phyloP scores from a whole-genome alignment of 1,139 yeast species.

The Kurtzmaniella quercitrusa region DNA sequence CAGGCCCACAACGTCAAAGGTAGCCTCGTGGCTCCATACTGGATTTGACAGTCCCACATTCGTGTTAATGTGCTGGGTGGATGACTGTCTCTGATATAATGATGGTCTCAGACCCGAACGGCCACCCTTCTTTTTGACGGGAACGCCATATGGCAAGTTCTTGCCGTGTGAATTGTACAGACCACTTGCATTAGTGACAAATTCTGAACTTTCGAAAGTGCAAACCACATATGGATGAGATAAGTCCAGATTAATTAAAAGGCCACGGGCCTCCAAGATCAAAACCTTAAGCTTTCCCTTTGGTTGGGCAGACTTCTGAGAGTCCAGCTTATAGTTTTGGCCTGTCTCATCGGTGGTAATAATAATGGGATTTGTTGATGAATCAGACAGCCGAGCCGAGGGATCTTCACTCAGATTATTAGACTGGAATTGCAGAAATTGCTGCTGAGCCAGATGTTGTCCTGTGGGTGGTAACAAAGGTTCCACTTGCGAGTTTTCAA shows the following conservation, averaged over 20 bases:
- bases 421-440: constrained; percentile 5
- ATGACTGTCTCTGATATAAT: constrained; percentile 60
- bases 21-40: constrained; percentile 86
- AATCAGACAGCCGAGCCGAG: constrained; percentile 3
- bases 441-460: constrained; percentile 11
- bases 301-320: constrained; percentile 43
- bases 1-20: constrained; percentile 84
- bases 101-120: constrained; percentile 32
- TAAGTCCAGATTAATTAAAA: constrained; percentile 48
- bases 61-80: constrained; percentile 50
- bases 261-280: constrained; percentile 73
- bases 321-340: constrained; percentile 24
- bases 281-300: constrained; percentile 80
- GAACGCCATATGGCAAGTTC: constrained; percentile 12
- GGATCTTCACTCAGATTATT: constrained; percentile 2
- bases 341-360: constrained; percentile 48
- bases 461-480: constrained; percentile 6
- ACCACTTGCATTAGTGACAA: constrained; percentile 78
- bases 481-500: constrained; percentile 9
- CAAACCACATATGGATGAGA: constrained; percentile 89
- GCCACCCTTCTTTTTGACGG: constrained; percentile 13
- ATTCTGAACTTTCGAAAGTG: constrained; percentile 89
- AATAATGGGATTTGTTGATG: constrained; percentile 25
- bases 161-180: constrained; percentile 20
- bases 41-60: constrained; percentile 54